Evolutionary conservation across 208 protist species (phyloP).

Genomic region (Leishmania gerbilli): DNA sequence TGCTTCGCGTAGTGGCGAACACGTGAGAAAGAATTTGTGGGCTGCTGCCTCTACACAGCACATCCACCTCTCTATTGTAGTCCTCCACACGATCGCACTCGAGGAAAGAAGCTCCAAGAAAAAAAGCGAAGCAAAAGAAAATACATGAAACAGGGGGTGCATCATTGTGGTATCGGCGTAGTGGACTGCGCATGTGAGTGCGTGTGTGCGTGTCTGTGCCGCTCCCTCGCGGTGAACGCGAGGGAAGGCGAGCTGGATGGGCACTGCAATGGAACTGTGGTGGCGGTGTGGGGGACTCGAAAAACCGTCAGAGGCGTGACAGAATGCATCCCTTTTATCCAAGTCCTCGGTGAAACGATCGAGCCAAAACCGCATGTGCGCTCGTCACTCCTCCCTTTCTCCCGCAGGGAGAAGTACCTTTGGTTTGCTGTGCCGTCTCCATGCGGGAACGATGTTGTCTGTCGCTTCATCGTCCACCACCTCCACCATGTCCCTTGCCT

Average conservation of each 20-base stretch:
- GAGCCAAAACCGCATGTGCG: neutral
- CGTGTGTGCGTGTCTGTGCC: neutral
- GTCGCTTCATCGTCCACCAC: neutral
- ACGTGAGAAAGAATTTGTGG: neutral
- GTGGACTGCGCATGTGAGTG: neutral
- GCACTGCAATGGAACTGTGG: neutral
- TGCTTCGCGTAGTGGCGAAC: neutral
- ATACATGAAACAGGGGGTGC: neutral
- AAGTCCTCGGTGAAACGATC: neutral
- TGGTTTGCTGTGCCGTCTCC: neutral
- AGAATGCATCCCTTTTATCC: neutral
- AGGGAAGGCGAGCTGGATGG: neutral
- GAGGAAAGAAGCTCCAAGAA: neutral
- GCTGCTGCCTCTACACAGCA: neutral
- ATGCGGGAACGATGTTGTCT: neutral
- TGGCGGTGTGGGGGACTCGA: neutral
- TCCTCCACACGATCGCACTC: neutral
- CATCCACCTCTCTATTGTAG: neutral
- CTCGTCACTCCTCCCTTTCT: neutral
- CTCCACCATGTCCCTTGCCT: neutral
- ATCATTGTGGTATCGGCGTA: neutral
- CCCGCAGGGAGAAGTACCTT: neutral
- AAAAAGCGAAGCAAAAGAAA: neutral
- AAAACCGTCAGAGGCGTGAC: neutral
- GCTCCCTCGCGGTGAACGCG: neutral